phyloP scores from a whole-genome alignment of 208 protist genomes.

The Histomonas meleagridis region DNA sequence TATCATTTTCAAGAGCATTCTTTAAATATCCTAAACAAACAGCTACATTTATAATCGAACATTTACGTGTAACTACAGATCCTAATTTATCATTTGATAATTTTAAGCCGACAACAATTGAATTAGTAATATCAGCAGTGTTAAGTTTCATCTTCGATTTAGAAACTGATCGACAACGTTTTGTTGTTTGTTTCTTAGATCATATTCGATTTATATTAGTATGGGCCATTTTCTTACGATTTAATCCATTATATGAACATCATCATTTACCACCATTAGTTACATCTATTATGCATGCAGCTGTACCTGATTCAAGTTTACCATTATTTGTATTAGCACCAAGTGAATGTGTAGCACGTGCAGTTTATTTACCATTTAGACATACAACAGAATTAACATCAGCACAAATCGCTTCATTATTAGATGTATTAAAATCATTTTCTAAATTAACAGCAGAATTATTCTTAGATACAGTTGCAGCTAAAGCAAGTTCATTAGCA shows the following conservation, averaged over 20 bases:
- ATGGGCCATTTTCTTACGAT: neutral
- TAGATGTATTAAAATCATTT: neutral
- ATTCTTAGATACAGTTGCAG: neutral
- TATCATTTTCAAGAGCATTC: neutral
- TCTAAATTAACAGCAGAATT: slow-evolving; percentile 2
- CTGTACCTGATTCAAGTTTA: neutral
- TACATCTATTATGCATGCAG: neutral
- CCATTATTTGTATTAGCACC: neutral
- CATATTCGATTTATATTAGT: neutral
- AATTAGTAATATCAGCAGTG: neutral
- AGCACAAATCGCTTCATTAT: neutral
- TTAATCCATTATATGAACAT: neutral
- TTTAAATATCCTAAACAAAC: neutral
- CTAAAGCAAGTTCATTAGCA: neutral
- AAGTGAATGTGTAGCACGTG: neutral
- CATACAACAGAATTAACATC: neutral
- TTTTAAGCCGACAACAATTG: neutral
- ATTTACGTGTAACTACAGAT: neutral
- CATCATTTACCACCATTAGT: neutral
- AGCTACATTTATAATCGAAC: neutral
- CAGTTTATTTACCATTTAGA: neutral
- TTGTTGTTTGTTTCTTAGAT: neutral
- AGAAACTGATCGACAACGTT: neutral
- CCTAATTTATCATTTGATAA: neutral
- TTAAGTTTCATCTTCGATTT: neutral